Evolutionary conservation across 2,329 filamentous ascomycete genomes (phyloP), one percentile per base, ranked within the genome.

Genomic region (Colletotrichum sp.): DNA sequence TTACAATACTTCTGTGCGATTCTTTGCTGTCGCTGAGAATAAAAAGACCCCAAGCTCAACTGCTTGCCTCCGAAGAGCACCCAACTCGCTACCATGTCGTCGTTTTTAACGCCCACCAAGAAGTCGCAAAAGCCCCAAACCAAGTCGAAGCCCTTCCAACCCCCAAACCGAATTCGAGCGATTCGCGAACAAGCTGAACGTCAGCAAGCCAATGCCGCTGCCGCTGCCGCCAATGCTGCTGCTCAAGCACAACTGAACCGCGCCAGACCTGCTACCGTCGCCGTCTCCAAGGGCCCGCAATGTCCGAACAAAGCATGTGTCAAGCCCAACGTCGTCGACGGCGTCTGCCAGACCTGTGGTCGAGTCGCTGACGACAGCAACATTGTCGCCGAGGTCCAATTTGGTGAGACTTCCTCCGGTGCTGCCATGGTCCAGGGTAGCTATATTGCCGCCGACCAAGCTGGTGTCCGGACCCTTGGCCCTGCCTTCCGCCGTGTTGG

Each of bases 381-480:
- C 81, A 98, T 99, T 78, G 96, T 98, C 75, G 92, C 95, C 65
- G 97, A 99, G 84, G 92, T 99, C 77, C 93, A 93, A 26, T 99
- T 99, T 82, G 96, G 96, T 78, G 96, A 99, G 87, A 94, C 92
- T 32, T 92, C 95, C 0, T 93, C 92, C 39, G 97, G 97, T 81
- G 95, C 95, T 65, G 96, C 96, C 68, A 91, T 98, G 67, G 95
- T 98, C 21, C 95, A 98, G 84, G 97, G 97, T 83, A 96, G 93
- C 78, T 98, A 94, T 82, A 92, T 99, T 76, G 94, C 93, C 70
- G 95, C 95, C 75, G 95, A 96, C 83, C 95, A 98, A 82, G 95
- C 95, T 28, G 93, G 95, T 81, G 93, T 94, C 34, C 92, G 94
- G 68, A 91, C 89, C 79, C 87, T 93, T 81, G 91, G 92, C 15